Evolutionary conservation across 345 rosid species (phyloP), one percentile per base, ranked within the genome.

Genomic region (Sonneratia caseolaris): DNA sequence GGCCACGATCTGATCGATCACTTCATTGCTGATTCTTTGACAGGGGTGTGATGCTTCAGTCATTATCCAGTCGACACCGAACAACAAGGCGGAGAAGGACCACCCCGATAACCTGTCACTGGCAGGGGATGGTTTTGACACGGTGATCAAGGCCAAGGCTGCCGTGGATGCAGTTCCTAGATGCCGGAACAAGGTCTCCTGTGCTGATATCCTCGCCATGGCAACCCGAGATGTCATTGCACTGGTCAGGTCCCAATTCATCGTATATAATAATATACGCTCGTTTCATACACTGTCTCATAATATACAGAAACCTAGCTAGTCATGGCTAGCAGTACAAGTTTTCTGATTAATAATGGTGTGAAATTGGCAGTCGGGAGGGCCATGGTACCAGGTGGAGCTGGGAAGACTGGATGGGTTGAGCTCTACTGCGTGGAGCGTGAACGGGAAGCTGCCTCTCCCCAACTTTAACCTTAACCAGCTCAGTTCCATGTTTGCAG

Each of bases 41-140:
- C 69, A 90, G 92, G 97, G 97, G 0, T 91, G 97, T 53, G 97
- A 91, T 77, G 95, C 92, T 11, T 91, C 97, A 7, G 88, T 89
- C 12, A 2, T 91, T 38, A 78, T 91, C 68, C 80, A 74, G 21
- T 89, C 95, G 37, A 73, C 85, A 0, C 79, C 80, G 10, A 73
- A 3, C 75, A 89, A 89, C 83, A 82, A 45, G 71, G 97, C 97
- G 0, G 97, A 91, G 84, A 91, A 85, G 76, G 95, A 91, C 77
- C 87, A 91, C 75, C 91, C 92, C 4, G 95, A 91, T 72, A 91
- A 91, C 69, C 3, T 85, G 37, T 91, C 97, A 3, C 76, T 91
- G 65, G 95, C 97, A 11, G 97, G 97, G 68, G 97, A 91, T 22
- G 97, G 97, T 70, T 91, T 91, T 9, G 45, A 42, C 45, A 42